These are phyloP conservation scores for Austroboletus olivaceoglutinosus DNA, from an alignment of 1,284 basidiomycete species.

Conservation along the genomic window DNA sequence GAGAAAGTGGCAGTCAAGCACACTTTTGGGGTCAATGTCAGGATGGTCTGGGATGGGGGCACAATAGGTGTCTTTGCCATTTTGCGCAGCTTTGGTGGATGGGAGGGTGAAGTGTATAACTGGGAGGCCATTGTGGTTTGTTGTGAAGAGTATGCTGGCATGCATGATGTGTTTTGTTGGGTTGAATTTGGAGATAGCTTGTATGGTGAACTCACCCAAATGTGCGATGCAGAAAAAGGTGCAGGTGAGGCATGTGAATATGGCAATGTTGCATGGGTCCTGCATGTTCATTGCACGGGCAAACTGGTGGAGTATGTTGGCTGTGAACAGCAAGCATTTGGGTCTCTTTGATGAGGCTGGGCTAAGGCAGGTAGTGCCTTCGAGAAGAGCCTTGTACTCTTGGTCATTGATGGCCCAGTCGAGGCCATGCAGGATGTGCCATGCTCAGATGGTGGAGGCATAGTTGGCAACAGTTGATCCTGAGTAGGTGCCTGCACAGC, in stretches of 20 bases:
- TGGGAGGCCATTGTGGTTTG: background rate
- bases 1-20: background rate
- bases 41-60: background rate
- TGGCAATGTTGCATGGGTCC: constrained; percentile 30
- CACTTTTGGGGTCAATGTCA: background rate
- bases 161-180: background rate
- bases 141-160: too few species aligned
- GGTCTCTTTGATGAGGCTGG: background rate
- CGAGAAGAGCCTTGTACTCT: accelerated
- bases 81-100: background rate
- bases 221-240: constrained; percentile 34
- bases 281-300: constrained; percentile 12
- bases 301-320: background rate
- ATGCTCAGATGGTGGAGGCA: constrained; percentile 27
- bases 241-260: constrained; percentile 34
- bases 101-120: background rate
- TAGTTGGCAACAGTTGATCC: constrained; percentile 31
- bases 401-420: background rate
- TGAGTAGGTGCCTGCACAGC: constrained; percentile 18
- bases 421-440: constrained; percentile 37
- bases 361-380: background rate
- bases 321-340: background rate
- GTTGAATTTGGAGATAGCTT: background rate
- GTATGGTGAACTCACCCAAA: constrained; percentile 12
- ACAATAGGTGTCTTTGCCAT: background rate